These are phyloP conservation scores for Tricholoma sp. DNA, from an alignment of 768 basidiomycete genomes.

Conservation along the genomic window DNA sequence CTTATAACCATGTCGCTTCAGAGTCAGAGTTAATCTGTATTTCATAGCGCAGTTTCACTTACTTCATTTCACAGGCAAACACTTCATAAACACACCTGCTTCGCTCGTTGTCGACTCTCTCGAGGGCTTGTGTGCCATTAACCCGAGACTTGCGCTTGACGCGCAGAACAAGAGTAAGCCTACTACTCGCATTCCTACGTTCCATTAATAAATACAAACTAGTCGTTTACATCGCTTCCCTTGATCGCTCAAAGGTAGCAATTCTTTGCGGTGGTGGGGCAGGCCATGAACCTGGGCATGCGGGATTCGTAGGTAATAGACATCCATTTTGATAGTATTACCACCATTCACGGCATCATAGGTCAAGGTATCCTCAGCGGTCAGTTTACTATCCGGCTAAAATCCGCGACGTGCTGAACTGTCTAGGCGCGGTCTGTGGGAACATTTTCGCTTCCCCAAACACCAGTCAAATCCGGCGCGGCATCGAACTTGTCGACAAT, in stretches of 20 bases:
- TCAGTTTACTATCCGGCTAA: slow-evolving; percentile 18
- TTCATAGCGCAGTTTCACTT: neutral
- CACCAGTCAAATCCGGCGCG: slow-evolving; percentile 76
- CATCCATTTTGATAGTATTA: neutral
- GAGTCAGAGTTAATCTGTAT: slow-evolving; percentile 19
- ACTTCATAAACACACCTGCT: slow-evolving; percentile 70
- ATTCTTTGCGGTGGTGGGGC: slow-evolving; percentile 82
- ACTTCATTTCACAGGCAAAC: slow-evolving; percentile 43
- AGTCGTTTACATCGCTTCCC: slow-evolving; percentile 62
- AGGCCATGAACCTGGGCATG: slow-evolving; percentile 90
- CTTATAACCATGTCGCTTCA: slow-evolving; percentile 31
- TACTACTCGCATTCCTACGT: slow-evolving; percentile 4
- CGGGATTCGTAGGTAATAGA: slow-evolving; percentile 76
- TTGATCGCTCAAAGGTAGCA: slow-evolving; percentile 62
- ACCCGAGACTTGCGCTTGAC: slow-evolving; percentile 72
- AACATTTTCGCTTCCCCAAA: slow-evolving; percentile 90
- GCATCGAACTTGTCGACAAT: slow-evolving; percentile 71
- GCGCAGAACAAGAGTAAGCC: slow-evolving; percentile 59
- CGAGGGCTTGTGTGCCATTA: slow-evolving; percentile 62
- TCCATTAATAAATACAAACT: slow-evolving; percentile 4
- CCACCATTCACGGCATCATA: slow-evolving; percentile 17
- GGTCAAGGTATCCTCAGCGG: slow-evolving; percentile 78
- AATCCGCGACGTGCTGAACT: neutral
- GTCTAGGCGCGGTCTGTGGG: slow-evolving; percentile 71
- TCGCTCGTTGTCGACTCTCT: slow-evolving; percentile 78